These are phyloP conservation scores for Xerocomus brunneocitrinus DNA, from an alignment of 768 basidiomycete genomes.

Conservation along the genomic window DNA sequence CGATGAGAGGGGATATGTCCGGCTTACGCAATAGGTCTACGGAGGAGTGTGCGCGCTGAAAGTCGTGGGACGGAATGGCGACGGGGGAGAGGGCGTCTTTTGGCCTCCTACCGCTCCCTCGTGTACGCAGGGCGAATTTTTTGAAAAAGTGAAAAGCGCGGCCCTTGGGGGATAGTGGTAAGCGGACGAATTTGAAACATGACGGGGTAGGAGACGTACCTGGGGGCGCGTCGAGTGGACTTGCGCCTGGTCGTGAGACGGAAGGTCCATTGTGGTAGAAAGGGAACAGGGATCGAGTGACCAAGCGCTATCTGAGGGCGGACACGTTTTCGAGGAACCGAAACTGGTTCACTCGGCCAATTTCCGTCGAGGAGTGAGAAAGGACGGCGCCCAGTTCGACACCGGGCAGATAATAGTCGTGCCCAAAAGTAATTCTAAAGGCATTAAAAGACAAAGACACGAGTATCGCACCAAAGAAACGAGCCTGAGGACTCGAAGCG, in stretches of 20 bases:
- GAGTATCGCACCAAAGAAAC: slow-evolving; percentile 10
- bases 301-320: slow-evolving; percentile 19
- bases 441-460: background rate
- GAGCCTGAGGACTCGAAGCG: slow-evolving; percentile 8
- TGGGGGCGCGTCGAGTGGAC: slow-evolving; percentile 24
- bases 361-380: slow-evolving; percentile 5
- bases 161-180: slow-evolving; percentile 11
- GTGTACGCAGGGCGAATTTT: slow-evolving; percentile 33
- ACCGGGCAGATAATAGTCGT: background rate
- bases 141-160: slow-evolving; percentile 39
- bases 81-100: slow-evolving; percentile 26
- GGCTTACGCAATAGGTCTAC: slow-evolving; percentile 30
- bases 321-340: slow-evolving; percentile 28
- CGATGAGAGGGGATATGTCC: slow-evolving; percentile 20
- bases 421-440: background rate
- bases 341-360: slow-evolving; percentile 17
- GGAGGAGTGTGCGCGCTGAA: slow-evolving; percentile 31
- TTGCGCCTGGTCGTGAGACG: slow-evolving; percentile 20
- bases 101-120: slow-evolving; percentile 27
- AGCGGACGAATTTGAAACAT: slow-evolving; percentile 13
- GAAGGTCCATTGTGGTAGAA: slow-evolving; percentile 25
- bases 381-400: background rate
- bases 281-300: slow-evolving; percentile 2
- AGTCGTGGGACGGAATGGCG: slow-evolving; percentile 19
- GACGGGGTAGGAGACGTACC: slow-evolving; percentile 20